Conservation (phyloP, 768 basidiomycete species). For the Hygrocybe coccinea region DNA sequence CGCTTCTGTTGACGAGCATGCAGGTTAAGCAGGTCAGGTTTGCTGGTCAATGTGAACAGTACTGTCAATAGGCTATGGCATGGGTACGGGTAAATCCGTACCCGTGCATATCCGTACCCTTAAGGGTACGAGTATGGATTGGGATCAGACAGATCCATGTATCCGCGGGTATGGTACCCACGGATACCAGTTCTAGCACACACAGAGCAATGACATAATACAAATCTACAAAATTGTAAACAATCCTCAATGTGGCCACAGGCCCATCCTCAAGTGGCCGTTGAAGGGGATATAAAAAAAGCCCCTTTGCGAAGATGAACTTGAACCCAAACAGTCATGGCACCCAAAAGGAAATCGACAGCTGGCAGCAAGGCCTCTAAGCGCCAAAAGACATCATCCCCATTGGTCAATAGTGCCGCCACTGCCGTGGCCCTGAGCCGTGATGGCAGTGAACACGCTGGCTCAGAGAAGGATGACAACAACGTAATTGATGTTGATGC, state of each 20-base stretch:
- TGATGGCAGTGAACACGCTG: not conserved
- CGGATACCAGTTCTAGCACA: not conserved
- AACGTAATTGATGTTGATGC: conserved; percentile 1
- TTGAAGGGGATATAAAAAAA: too few species aligned
- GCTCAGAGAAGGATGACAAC: not conserved
- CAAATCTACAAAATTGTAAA: not conserved
- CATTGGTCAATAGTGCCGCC: not conserved
- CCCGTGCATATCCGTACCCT: not conserved
- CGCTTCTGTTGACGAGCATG: too few species aligned
- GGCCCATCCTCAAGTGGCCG: not conserved
- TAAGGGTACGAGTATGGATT: not conserved
- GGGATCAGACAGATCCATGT: not conserved
- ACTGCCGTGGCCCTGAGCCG: not conserved
- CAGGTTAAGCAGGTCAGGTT: too few species aligned
- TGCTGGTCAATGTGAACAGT: too few species aligned
- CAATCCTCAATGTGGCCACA: not conserved
- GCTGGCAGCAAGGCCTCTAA: not conserved
- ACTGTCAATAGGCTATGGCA: conserved; percentile 4
- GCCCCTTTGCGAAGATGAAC: too few species aligned
- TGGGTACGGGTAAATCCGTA: not conserved
- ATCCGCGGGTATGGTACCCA: not conserved
- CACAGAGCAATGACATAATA: not conserved
- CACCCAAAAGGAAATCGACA: not conserved
- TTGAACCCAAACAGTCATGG: not conserved
- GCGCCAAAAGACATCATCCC: not conserved